A percentile compares a stretch with the other conserved stretches of the same genome.
phyloP scores from a whole-genome alignment of 148 eudicot species.

The Vaccinium vitisidaea region DNA sequence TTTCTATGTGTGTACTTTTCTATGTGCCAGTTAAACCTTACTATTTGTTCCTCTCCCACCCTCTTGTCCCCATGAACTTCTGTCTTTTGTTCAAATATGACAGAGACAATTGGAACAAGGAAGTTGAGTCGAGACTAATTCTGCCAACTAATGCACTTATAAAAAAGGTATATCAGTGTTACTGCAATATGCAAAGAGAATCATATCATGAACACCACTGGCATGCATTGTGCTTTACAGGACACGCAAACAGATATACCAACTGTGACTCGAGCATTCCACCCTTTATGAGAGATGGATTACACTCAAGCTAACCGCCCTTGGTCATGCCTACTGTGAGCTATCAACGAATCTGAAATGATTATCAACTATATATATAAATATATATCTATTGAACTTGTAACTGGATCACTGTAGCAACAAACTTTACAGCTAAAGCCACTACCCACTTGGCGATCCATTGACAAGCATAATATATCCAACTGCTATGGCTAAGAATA shows the following conservation, averaged over 20 bases:
- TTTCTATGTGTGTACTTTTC: no score
- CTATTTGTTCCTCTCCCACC: no score
- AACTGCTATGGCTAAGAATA: neutral
- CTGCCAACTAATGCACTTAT: neutral
- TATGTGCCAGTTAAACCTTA: no score
- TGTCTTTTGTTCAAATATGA: neutral
- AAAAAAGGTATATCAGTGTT: neutral
- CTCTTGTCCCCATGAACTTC: neutral
- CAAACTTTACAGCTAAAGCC: neutral
- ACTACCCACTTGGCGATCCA: neutral
- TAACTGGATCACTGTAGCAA: neutral
- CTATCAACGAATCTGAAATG: neutral
- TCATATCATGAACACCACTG: neutral
- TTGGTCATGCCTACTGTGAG: neutral
- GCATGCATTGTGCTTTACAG: neutral
- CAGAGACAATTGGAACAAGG: neutral
- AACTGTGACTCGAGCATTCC: neutral
- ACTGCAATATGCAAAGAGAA: neutral
- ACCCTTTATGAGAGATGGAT: neutral
- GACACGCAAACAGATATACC: neutral
- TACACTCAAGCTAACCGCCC: neutral
- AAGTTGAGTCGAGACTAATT: neutral
- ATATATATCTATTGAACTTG: neutral
- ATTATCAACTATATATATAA: neutral
- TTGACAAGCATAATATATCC: neutral